Base-by-base conservation (phyloP, 257 asterid species). In the Verbena officinalis region DNA sequence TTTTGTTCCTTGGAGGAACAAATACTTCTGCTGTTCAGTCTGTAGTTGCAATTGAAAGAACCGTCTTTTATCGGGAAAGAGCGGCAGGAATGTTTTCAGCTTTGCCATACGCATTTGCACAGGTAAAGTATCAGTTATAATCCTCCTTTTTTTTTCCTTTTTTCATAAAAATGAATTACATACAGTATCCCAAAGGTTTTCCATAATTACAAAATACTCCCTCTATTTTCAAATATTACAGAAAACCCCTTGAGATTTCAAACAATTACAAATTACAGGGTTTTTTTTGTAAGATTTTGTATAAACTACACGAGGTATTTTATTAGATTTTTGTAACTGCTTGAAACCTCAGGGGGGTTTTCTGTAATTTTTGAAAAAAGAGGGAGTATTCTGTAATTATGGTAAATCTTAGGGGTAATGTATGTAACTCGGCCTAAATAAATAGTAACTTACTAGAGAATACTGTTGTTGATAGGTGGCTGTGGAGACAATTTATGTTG, bases 61-160 rank as follows among this genome's bases (percentile, higher is more conserved):
- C 91, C 0, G 97, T 89, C 46, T 89, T 84, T 73, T 89, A 89
- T 67, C 93, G 97, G 4, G 95, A 89, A 71, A 89, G 81, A 66
- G 95, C 89, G 24, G 95, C 97, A 0, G 94, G 95, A 63, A 84
- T 89, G 94, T 89, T 79, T 58, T 84, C 97, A 5, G 77, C 94
- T 20, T 69, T 87, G 74, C 95, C 95, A 60, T 87, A 87, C 67
- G 97, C 97, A 48, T 86, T 89, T 64, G 84, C 97, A 5, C 87
- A 82, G 82, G 83, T 81, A 44, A 51, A 9, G 11, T 59, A 0
- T 13, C 12, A 1, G 7, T n/a, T 5, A 4, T 8, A 20, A 5
- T 9, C 0, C 39, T 45, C 1, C 10, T 12, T 53, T 2, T 27
- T 27, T 27, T 27, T 5, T 5, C 33, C 33, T 27, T 27, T 27